phyloP scores from a whole-genome alignment of 2,329 filamentous ascomycete genomes.

The Thermoascus crustaceus region DNA sequence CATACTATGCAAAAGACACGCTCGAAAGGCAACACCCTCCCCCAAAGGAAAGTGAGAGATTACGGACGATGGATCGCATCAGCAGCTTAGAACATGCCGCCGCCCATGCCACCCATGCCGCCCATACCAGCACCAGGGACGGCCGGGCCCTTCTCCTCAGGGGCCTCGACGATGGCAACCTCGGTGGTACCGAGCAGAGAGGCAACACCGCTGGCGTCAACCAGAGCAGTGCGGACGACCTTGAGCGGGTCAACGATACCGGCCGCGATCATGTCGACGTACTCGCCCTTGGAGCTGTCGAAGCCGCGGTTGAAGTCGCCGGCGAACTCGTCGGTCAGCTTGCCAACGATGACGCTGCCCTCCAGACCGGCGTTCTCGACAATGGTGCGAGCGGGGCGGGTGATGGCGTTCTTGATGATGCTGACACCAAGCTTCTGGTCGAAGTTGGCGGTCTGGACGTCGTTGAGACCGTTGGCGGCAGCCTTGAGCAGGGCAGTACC shows the following conservation, averaged over 20 bases:
- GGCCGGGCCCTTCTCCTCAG: slow-evolving; percentile 74
- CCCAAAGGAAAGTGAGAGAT: slow-evolving; percentile 13
- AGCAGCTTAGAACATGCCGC: slow-evolving; percentile 55
- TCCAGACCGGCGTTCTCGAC: slow-evolving; percentile 97
- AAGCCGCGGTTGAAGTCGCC: slow-evolving; percentile 96
- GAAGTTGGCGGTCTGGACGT: slow-evolving; percentile 87
- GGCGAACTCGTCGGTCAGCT: slow-evolving; percentile 90
- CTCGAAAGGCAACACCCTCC: slow-evolving; percentile 19
- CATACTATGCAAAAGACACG: slow-evolving; percentile 27
- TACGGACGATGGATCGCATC: slow-evolving; percentile 6
- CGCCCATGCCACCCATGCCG: slow-evolving; percentile 57
- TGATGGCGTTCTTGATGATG: slow-evolving; percentile 98
- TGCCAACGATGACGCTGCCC: slow-evolving; percentile 92
- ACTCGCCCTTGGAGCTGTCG: slow-evolving; percentile 93
- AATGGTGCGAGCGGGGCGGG: slow-evolving; percentile 85
- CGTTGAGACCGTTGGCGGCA: slow-evolving; percentile 73
- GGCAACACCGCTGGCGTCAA: slow-evolving; percentile 91
- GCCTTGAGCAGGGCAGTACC: slow-evolving; percentile 98
- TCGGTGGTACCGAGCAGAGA: slow-evolving; percentile 96
- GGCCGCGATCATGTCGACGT: slow-evolving; percentile 93
- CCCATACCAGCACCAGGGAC: slow-evolving; percentile 46
- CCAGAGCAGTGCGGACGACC: slow-evolving; percentile 93
- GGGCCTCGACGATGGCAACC: slow-evolving; percentile 92
- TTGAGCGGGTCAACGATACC: slow-evolving; percentile 99
- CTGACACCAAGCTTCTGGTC: slow-evolving; percentile 97